Percentiles rank a stretch among this genome's conserved stretches.
These are phyloP conservation scores for Nymphaea thermarum DNA, from an alignment of 164 flowering plant genomes.

Conservation along the genomic window DNA sequence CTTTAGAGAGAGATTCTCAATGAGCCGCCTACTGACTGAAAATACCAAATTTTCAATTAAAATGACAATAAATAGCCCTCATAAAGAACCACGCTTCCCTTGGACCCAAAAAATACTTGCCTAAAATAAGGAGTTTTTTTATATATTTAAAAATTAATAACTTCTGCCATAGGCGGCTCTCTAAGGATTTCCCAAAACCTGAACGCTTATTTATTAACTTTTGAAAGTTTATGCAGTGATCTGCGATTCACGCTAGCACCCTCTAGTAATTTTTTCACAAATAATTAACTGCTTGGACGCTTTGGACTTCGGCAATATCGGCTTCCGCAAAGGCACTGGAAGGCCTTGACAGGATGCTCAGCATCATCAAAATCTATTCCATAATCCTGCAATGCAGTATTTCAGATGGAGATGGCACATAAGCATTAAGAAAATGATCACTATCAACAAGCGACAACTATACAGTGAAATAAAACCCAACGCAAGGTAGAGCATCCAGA, in stretches of 20 bases:
- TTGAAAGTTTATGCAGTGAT: neutral
- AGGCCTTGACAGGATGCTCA: neutral
- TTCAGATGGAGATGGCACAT: neutral
- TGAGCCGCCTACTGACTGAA: too few species aligned
- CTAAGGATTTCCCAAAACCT: too few species aligned
- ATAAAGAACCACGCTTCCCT: too few species aligned
- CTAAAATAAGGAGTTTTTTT: neutral
- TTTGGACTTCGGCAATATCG: neutral
- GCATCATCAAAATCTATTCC: neutral
- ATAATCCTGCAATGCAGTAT: neutral
- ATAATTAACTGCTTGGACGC: neutral
- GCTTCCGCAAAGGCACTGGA: constrained; percentile 2
- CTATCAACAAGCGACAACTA: neutral
- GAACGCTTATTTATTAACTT: too few species aligned
- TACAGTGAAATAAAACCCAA: neutral
- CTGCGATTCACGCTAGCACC: neutral
- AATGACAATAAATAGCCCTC: too few species aligned
- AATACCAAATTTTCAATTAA: too few species aligned
- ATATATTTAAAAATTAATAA: neutral
- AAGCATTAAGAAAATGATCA: neutral
- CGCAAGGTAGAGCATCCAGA: too few species aligned
- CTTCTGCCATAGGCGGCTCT: too few species aligned
- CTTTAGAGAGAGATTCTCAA: too few species aligned
- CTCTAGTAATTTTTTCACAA: neutral
- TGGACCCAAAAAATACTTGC: too few species aligned